Conservation (phyloP, 1,139 yeast genomes). For the Arxiozyma heterogenica region DNA sequence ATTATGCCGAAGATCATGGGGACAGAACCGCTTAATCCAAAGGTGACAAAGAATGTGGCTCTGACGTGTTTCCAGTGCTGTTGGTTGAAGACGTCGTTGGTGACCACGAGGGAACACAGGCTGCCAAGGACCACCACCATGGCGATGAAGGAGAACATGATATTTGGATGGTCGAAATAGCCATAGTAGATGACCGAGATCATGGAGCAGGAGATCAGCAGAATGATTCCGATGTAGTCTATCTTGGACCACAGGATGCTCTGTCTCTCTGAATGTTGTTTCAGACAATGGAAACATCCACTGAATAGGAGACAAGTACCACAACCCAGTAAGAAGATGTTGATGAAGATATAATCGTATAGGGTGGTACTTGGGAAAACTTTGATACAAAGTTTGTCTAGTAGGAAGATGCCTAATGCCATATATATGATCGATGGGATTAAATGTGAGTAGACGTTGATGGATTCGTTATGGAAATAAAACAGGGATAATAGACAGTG, state of each 20-base stretch:
- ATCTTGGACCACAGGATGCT: conserved; percentile 58
- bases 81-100: conserved; percentile 57
- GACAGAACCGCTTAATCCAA: conserved; percentile 72
- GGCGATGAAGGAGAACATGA: conserved; percentile 39
- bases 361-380: conserved; percentile 39
- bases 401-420: conserved; percentile 21
- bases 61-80: conserved; percentile 65
- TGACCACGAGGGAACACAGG: conserved; percentile 55
- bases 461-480: conserved; percentile 74
- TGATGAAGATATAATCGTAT: conserved; percentile 39
- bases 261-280: conserved; percentile 60
- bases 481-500: conserved; percentile 49
- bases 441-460: conserved; percentile 73
- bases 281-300: conserved; percentile 68
- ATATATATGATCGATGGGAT: conserved; percentile 50
- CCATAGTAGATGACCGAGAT: conserved; percentile 65
- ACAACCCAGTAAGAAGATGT: conserved; percentile 44
- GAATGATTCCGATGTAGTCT: conserved; percentile 81
- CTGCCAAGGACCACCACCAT: conserved; percentile 50
- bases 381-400: conserved; percentile 31
- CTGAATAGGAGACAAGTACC: conserved; percentile 59
- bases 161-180: conserved; percentile 42
- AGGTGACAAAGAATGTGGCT: conserved; percentile 67
- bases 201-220: conserved; percentile 68
- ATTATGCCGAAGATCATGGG: conserved; percentile 53